Conservation (phyloP, 805 yeast genomes). For the Suhomyces prunicola region DNA sequence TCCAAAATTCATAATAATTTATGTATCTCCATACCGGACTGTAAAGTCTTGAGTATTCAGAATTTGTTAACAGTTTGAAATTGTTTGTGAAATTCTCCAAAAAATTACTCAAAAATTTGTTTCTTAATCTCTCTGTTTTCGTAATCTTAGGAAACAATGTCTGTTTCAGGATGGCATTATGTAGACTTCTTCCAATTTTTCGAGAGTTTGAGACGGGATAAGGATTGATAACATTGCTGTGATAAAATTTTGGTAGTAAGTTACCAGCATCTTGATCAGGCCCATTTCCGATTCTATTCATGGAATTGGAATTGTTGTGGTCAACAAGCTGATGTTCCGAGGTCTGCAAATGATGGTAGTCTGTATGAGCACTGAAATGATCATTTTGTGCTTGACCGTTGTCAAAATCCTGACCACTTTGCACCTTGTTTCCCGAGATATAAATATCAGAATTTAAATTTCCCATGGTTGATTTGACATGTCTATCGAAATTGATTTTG, state of each 20-base stretch:
- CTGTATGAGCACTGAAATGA: neutral
- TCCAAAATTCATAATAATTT: constrained; percentile 27
- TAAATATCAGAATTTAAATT: neutral
- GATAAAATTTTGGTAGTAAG: neutral
- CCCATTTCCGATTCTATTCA: neutral
- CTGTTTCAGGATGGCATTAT: constrained; percentile 16
- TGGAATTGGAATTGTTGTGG: neutral
- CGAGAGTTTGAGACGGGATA: constrained; percentile 6
- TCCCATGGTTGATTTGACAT: constrained; percentile 1
- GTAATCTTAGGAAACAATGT: constrained; percentile 12
- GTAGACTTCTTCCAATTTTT: constrained; percentile 9
- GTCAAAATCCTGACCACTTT: neutral
- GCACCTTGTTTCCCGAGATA: neutral
- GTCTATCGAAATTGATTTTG: constrained; percentile 1
- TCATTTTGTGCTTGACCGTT: neutral
- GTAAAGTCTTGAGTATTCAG: constrained; percentile 9
- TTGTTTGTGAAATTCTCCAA: constrained; percentile 8
- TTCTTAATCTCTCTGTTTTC: constrained; percentile 9
- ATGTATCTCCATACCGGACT: constrained; percentile 26
- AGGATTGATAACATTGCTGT: constrained; percentile 8
- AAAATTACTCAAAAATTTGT: constrained; percentile 14
- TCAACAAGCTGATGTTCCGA: neutral
- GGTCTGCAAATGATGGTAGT: neutral
- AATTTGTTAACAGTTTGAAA: constrained; percentile 14
- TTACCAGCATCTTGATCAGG: neutral